These are phyloP conservation scores for Apophysomyces variabilis DNA, from an alignment of 371 early-diverging fungal species.

Conservation along the genomic window DNA sequence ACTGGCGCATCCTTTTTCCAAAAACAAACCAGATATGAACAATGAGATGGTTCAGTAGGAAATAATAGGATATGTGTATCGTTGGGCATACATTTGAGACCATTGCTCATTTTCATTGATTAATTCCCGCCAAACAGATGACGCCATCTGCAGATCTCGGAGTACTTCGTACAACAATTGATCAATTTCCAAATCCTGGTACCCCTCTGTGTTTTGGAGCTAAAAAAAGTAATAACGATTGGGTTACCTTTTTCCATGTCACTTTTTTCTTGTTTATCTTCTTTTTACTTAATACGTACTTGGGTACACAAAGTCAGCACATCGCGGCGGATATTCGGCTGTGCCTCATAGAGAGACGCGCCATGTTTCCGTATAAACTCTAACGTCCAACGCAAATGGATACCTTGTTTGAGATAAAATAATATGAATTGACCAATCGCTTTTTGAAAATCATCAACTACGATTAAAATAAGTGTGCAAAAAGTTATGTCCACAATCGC, in stretches of 20 bases:
- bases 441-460: conserved; percentile 12
- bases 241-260: neutral
- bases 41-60: no score
- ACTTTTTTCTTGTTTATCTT: neutral
- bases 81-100: neutral
- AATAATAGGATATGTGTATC: neutral
- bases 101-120: conserved; percentile 13
- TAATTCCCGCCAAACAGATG: conserved; percentile 13
- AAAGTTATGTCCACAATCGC: neutral
- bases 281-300: conserved; percentile 17
- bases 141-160: conserved; percentile 23
- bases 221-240: conserved; percentile 8
- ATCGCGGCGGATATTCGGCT: conserved; percentile 12
- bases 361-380: neutral
- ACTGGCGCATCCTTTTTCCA: neutral
- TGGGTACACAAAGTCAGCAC: conserved; percentile 19
- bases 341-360: conserved; percentile 11
- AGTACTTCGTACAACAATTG: conserved; percentile 20
- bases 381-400: neutral
- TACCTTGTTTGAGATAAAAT: neutral
- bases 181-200: conserved; percentile 21
- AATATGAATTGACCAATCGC: conserved; percentile 9
- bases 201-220: conserved; percentile 22
- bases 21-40: neutral
- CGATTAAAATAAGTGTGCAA: neutral